phyloP scores from a whole-genome alignment of 2,329 filamentous ascomycete species.

The Verticillium alfalfae region DNA sequence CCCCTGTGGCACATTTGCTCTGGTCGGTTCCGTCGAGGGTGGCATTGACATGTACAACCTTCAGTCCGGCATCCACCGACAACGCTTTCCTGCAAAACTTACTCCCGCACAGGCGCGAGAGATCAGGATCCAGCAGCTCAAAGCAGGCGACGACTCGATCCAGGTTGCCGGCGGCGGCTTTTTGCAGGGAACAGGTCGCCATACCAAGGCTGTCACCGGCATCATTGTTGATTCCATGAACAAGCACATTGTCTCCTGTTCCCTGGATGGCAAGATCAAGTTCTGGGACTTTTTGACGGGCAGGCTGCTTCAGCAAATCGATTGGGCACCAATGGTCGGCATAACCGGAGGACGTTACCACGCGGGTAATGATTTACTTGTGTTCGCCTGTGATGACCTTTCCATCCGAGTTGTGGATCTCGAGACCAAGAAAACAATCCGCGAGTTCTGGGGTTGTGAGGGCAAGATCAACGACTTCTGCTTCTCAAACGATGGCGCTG shows the following conservation, averaged over 20 bases:
- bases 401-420: conserved; percentile 87
- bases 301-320: conserved; percentile 70
- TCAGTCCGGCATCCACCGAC: conserved; percentile 84
- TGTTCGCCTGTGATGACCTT: conserved; percentile 82
- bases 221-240: conserved; percentile 87
- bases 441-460: conserved; percentile 83
- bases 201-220: conserved; percentile 78
- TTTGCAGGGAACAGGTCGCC: conserved; percentile 58
- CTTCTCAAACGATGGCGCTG: conserved; percentile 92
- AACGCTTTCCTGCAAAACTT: conserved; percentile 76
- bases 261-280: conserved; percentile 86
- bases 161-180: conserved; percentile 41
- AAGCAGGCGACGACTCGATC: conserved; percentile 51
- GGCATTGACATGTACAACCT: conserved; percentile 94
- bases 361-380: conserved; percentile 75
- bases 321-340: conserved; percentile 73
- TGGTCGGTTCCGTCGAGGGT: conserved; percentile 79
- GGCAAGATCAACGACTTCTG: conserved; percentile 72
- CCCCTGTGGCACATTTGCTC: conserved; percentile 86
- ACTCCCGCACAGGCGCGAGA: conserved; percentile 75
- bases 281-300: conserved; percentile 97
- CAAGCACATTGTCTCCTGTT: conserved; percentile 77
- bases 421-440: conserved; percentile 82
- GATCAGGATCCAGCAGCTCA: conserved; percentile 60
- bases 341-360: conserved; percentile 78